Conservation (phyloP, 768 basidiomycete genomes). For the Tulasnella sp. region DNA sequence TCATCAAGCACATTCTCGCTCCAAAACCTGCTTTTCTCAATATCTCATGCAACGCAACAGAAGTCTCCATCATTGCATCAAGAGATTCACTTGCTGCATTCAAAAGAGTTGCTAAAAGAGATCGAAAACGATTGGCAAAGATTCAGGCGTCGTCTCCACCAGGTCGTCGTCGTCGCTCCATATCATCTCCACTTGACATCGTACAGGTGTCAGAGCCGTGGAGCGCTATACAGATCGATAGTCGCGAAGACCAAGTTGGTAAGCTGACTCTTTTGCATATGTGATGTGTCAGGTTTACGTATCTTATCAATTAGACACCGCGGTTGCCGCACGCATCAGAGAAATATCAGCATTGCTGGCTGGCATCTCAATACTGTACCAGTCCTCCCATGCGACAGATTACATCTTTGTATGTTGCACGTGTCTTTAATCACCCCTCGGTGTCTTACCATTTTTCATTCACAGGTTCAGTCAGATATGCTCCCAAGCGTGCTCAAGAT, state of each 20-base stretch:
- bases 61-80: constrained; percentile 34
- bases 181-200: no score
- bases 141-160: constrained; percentile 38
- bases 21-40: constrained; percentile 57
- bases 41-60: constrained; percentile 65
- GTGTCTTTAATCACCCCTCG: neutral
- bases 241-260: constrained; percentile 61
- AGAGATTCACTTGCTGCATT: constrained; percentile 4
- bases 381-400: constrained; percentile 71
- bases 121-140: constrained; percentile 49
- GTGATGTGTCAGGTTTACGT: neutral
- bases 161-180: constrained; percentile 32
- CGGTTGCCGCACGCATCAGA: constrained; percentile 54
- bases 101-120: constrained; percentile 41
- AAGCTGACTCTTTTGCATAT: constrained; percentile 19
- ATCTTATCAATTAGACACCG: constrained; percentile 8
- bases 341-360: constrained; percentile 65
- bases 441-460: neutral
- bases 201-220: constrained; percentile 62
- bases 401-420: constrained; percentile 54
- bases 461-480: constrained; percentile 53
- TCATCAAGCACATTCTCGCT: constrained; percentile 57
- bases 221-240: constrained; percentile 72
- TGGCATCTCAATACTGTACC: constrained; percentile 70
- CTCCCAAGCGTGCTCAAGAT: constrained; percentile 50